Base-by-base conservation (phyloP, 805 yeast genomes). In the Sungouiella blattae region DNA sequence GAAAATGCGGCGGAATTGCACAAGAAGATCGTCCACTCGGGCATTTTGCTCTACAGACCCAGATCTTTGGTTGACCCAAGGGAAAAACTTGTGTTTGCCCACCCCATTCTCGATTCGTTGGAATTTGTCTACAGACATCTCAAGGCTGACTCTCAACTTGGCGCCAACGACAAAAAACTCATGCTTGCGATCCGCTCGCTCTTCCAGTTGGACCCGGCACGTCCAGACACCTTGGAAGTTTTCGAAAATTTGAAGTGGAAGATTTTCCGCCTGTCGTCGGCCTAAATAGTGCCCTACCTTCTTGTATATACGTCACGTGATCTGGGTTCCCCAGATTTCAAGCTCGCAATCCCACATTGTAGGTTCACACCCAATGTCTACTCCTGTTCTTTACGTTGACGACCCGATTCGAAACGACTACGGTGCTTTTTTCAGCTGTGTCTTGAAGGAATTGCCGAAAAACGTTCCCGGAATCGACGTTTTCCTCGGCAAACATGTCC, bases 11-110 rank as follows among this genome's bases (percentile, higher is more conserved):
- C 53, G 21, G 24, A 30, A 5, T 41, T 50, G 33, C 67, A 63
- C 38, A 53, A 48, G 33, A 41, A 45, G 18, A 44, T 63, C 16
- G 39, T 63, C 18, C 50, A 51, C 30, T 37, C 62, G 5, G 61
- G 64, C 2, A 54, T 63, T 12, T 39, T 56, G 28, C 41, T 58
- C 39, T 62, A 53, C 39, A 50, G 42, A 26, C 67, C 69, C 1
- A 43, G 43, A 16, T 35, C 33, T 2, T 43, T 56, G 18, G 28
- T 46, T 16, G 55, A 49, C 27, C 51, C 47, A 9, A 35, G 47
- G 3, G 53, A 52, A 14, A 45, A 46, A 17, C 30, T 44, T 6
- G 28, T 30, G 5, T 50, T 46, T 36, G 36, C 57, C 5, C 29
- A 45, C 4, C 30, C 43, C 5, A 53, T 59, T 16, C 17, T 35